These are phyloP conservation scores for Prototheca wickerhamii DNA, from an alignment of 163 green algal genomes.

Conservation along the genomic window DNA sequence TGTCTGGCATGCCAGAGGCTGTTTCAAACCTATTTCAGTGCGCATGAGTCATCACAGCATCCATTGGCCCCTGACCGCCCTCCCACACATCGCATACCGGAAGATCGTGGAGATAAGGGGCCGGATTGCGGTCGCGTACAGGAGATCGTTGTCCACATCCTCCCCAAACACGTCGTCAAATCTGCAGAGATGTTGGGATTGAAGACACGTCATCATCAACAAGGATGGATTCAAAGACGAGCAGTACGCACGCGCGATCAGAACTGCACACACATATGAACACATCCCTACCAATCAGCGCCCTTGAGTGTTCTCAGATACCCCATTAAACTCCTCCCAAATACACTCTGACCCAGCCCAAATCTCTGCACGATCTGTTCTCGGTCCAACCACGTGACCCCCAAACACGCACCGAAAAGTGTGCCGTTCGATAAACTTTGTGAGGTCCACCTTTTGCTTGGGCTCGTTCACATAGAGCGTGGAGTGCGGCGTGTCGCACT, in stretches of 20 bases:
- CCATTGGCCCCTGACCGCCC: background rate
- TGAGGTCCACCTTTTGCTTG: slow-evolving; percentile 92
- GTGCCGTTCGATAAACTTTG: slow-evolving; percentile 79
- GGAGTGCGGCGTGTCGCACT: slow-evolving; percentile 33
- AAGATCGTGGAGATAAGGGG: slow-evolving; percentile 91
- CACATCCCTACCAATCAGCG: no score
- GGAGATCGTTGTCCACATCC: slow-evolving; percentile 74
- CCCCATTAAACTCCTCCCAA: no score
- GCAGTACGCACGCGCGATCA: no score
- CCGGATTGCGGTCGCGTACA: slow-evolving; percentile 82
- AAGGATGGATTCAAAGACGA: no score
- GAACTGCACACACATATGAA: no score
- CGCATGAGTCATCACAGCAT: slow-evolving; percentile 12
- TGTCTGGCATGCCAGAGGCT: no score
- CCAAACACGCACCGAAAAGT: slow-evolving; percentile 46
- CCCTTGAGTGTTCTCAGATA: no score
- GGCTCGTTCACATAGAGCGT: slow-evolving; percentile 78
- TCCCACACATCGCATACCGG: slow-evolving; percentile 1
- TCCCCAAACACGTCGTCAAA: slow-evolving; percentile 95
- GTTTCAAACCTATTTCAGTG: no score
- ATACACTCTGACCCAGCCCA: no score
- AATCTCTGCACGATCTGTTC: background rate
- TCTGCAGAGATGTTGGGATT: slow-evolving; percentile 17
- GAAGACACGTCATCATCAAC: no score
- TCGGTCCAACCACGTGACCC: no score